Conservation (phyloP, 2,329 filamentous ascomycete genomes). For the Thermomyces lanuginosus region DNA sequence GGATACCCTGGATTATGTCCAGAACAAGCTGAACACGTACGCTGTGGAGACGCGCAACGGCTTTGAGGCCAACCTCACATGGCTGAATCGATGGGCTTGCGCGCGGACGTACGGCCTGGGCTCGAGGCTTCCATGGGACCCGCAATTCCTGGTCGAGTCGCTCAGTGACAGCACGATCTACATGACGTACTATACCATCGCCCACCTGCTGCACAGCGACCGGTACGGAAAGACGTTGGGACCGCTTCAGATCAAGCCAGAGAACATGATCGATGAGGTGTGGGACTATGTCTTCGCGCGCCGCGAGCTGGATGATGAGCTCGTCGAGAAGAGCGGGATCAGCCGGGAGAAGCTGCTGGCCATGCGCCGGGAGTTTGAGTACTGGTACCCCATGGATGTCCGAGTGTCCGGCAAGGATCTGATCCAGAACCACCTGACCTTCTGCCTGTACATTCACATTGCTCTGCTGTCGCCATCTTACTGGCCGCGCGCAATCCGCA, state of each 20-base stretch:
- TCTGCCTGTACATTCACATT: conserved; percentile 85
- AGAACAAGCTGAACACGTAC: conserved; percentile 63
- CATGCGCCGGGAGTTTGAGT: conserved; percentile 85
- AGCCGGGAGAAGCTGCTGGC: conserved; percentile 54
- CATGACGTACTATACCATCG: conserved; percentile 45
- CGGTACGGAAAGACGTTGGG: conserved; percentile 66
- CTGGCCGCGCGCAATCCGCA: conserved; percentile 73
- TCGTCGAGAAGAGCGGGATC: conserved; percentile 52
- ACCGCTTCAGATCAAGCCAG: conserved; percentile 50
- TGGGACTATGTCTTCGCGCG: conserved; percentile 93
- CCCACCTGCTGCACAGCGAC: conserved; percentile 58
- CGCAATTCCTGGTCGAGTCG: conserved; percentile 77
- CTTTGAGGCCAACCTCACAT: conserved; percentile 73
- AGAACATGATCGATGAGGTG: conserved; percentile 86
- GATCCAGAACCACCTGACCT: conserved; percentile 85
- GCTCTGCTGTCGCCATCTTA: conserved; percentile 77
- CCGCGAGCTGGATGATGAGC: conserved; percentile 49
- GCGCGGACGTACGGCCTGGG: conserved; percentile 82
- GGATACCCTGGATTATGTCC: conserved; percentile 55
- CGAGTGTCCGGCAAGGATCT: conserved; percentile 82
- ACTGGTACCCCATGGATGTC: conserved; percentile 89
- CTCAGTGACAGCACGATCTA: conserved; percentile 88
- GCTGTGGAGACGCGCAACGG: conserved; percentile 58
- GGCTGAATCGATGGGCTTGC: conserved; percentile 93
- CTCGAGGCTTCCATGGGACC: conserved; percentile 88